Conservation (phyloP, 177 flowering plant genomes). For the Vitis hybrid region DNA sequence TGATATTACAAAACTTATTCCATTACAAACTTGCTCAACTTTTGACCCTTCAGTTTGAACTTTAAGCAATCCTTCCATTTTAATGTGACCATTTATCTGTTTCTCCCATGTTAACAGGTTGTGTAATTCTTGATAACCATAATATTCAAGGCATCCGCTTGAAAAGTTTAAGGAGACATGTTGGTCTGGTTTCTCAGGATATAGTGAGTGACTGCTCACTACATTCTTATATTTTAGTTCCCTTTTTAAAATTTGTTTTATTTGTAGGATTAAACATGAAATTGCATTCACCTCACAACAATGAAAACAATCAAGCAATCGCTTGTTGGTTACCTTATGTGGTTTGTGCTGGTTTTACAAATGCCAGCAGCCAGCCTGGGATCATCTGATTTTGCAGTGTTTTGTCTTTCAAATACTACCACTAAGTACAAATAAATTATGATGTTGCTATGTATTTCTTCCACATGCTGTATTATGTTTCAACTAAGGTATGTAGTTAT, state of each 20-base stretch:
- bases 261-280: background rate
- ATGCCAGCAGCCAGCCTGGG: background rate
- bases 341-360: background rate
- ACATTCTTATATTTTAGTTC: background rate
- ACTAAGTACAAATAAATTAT: too few species aligned
- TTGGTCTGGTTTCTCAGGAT: slow-evolving; percentile 93
- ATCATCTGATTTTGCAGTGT: background rate
- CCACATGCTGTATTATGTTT: too few species aligned
- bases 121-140: slow-evolving; percentile 59
- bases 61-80: slow-evolving; percentile 1
- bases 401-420: too few species aligned
- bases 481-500: too few species aligned
- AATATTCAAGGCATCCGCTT: slow-evolving; percentile 49
- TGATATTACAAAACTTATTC: background rate
- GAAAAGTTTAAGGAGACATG: slow-evolving; percentile 75
- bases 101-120: slow-evolving; percentile 45
- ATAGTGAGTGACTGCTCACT: slow-evolving; percentile 52
- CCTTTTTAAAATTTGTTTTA: too few species aligned
- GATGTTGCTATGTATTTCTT: too few species aligned
- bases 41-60: background rate
- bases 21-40: background rate
- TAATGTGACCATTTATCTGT: background rate
- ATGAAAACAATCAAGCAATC: background rate
- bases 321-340: background rate
- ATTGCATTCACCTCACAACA: background rate